Base-by-base conservation (phyloP, 169 alveolate species). In the Amoebophrya sp. region DNA sequence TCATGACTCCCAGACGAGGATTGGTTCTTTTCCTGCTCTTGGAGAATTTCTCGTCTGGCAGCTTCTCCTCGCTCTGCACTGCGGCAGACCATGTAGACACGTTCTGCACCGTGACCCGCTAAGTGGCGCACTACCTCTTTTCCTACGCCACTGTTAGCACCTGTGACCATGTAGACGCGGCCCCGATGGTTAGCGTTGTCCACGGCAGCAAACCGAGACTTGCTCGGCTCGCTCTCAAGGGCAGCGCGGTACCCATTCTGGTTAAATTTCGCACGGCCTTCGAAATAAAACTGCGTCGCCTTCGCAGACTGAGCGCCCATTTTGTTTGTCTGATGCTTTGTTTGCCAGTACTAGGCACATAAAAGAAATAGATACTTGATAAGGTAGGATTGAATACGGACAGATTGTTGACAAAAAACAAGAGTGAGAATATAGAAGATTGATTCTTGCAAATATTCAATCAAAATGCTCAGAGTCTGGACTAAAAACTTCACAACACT, bases 81-180 rank as follows among this genome's bases (percentile, higher is more conserved):
- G 83, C 83, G 83, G n/a, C 83, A 65, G 36, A 65, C 83, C 83
- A 65, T 65, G 83, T 6, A 65, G 2, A 65, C 83, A 1, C n/a
- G 18, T 10, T 26, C 83, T 26, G 83, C 83, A 36, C 83, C 83
- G 33, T 26, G 83, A 29, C 26, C 39, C 83, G 83, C 83, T 6
- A 65, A 26, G 26, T 12, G n/a, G 3, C 33, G 3, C 36, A 10
- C 1, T 6, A 65, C 83, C 26, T 65, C 36, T 36, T 65, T 65
- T 6, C 83, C 83, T 0, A 65, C 2, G 83, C 83, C 83, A 36
- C 83, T 65, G 83, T 65, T 65, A 36, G 83, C 83, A 1, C 83
- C 83, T 29, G 83, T 65, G 2, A 65, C 83, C 83, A 65, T 12
- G 83, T 65, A 65, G 83, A 65, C 83, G 38, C 83, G 83, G 83